A percentile compares a stretch with the other conserved stretches of the same genome.
Evolutionary conservation across 345 rosid species (phyloP).

Genomic region (Gossypium raimondii): DNA sequence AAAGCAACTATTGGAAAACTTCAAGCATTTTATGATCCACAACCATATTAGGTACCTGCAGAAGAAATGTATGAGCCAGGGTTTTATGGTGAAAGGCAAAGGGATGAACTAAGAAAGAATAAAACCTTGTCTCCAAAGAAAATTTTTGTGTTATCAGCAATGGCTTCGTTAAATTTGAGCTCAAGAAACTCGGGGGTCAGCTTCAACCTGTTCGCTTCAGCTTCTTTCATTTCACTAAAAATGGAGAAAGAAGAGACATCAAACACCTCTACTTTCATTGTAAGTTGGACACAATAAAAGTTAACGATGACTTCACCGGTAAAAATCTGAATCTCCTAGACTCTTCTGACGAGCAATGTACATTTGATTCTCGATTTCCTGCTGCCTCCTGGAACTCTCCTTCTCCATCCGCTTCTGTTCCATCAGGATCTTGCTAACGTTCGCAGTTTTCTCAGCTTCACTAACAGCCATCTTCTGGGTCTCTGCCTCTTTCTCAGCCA

Average conservation of each 20-base stretch:
- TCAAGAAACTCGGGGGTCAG: constrained; percentile 89
- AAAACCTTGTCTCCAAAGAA: constrained; percentile 86
- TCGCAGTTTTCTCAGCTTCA: constrained; percentile 86
- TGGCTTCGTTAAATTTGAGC: constrained; percentile 80
- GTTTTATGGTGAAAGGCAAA: background rate
- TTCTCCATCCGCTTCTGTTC: constrained; percentile 84
- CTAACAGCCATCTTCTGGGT: constrained; percentile 80
- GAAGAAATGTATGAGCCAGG: background rate
- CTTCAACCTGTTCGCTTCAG: constrained; percentile 88
- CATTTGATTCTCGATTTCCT: constrained; percentile 82
- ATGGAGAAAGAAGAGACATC: background rate
- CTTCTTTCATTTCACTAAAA: constrained; percentile 64
- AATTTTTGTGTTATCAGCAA: constrained; percentile 77
- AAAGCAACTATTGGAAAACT: background rate
- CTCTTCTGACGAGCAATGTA: constrained; percentile 75
- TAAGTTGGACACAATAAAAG: background rate
- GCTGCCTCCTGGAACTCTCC: constrained; percentile 67
- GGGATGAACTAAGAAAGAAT: background rate
- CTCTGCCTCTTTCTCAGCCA: constrained; percentile 90
- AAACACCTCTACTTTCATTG: background rate
- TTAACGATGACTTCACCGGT: constrained; percentile 39
- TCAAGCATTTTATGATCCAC: constrained; percentile 46
- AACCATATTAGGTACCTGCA: constrained; percentile 78
- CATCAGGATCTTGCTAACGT: constrained; percentile 81
- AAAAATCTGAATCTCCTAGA: constrained; percentile 78